Percentiles rank a stretch among this genome's conserved stretches.
These are phyloP conservation scores for Curvularia verruculosa DNA, from an alignment of 2,329 filamentous ascomycete genomes.

Conservation along the genomic window DNA sequence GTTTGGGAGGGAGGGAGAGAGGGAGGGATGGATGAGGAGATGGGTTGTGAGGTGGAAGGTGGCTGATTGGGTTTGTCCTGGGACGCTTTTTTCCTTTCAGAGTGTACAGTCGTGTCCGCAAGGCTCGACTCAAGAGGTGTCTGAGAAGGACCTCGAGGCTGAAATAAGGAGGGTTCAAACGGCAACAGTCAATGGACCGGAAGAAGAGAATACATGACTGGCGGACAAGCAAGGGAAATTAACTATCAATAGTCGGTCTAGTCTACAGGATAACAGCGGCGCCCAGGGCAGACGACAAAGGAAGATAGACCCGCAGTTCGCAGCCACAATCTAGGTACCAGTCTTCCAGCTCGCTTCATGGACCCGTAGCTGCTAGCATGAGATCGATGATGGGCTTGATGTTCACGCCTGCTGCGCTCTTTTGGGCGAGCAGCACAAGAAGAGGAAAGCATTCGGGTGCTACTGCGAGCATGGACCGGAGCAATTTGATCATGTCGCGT, in stretches of 20 bases:
- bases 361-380: slow-evolving; percentile 13
- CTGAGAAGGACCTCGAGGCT: background rate
- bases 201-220: background rate
- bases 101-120: too few species aligned
- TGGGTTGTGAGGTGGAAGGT: background rate
- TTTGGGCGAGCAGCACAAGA: slow-evolving; percentile 25
- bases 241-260: background rate
- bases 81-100: too few species aligned
- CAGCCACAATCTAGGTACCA: slow-evolving; percentile 10
- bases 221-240: background rate
- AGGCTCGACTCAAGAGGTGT: too few species aligned
- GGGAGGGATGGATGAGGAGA: background rate
- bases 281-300: background rate
- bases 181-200: background rate
- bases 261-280: background rate
- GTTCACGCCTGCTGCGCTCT: slow-evolving; percentile 33
- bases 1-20: background rate
- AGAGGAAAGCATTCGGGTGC: slow-evolving; percentile 20
- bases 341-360: slow-evolving; percentile 10
- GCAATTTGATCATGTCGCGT: slow-evolving; percentile 16
- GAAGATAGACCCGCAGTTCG: slow-evolving; percentile 6
- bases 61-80: too few species aligned
- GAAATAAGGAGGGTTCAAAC: background rate
- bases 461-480: slow-evolving; percentile 10
- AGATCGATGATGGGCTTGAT: slow-evolving; percentile 26